phyloP scores from a whole-genome alignment of 2,329 filamentous ascomycete species.

The Sclerotiophoma versabilis region DNA sequence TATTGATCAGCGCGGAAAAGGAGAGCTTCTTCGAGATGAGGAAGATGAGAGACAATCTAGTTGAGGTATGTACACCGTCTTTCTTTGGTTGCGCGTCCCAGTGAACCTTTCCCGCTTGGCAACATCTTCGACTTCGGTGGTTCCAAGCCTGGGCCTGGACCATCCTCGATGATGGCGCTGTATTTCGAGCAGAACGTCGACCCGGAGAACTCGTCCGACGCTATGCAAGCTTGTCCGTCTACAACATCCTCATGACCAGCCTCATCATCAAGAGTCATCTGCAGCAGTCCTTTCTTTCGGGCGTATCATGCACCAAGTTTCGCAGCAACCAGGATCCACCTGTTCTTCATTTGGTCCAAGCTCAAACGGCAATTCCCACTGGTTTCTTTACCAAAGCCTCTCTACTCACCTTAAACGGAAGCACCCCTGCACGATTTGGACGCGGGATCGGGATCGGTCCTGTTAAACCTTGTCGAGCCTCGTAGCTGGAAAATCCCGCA shows the following conservation, averaged over 20 bases:
- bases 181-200: not conserved
- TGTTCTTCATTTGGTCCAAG: not conserved
- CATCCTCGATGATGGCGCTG: not conserved
- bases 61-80: conserved; percentile 56
- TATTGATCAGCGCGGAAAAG: conserved; percentile 90
- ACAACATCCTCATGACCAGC: not conserved
- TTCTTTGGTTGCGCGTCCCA: conserved; percentile 7
- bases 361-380: not conserved
- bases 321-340: conserved; percentile 5
- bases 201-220: not conserved
- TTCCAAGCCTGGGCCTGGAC: not conserved
- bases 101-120: not conserved
- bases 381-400: conserved; percentile 17
- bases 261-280: conserved; percentile 7
- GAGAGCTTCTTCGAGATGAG: conserved; percentile 93
- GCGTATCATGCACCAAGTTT: not conserved
- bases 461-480: conserved; percentile 2
- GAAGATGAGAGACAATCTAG: conserved; percentile 68
- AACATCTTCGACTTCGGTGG: not conserved
- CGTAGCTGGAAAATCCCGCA: conserved; percentile 13
- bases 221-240: not conserved
- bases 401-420: conserved; percentile 5
- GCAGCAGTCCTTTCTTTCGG: conserved; percentile 3
- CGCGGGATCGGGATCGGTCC: conserved; percentile 7
- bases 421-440: not conserved